Percentiles rank a stretch among this genome's conserved stretches.
Evolutionary conservation across 352 stramenopile species (phyloP).

Genomic region (Peronospora farinosa): DNA sequence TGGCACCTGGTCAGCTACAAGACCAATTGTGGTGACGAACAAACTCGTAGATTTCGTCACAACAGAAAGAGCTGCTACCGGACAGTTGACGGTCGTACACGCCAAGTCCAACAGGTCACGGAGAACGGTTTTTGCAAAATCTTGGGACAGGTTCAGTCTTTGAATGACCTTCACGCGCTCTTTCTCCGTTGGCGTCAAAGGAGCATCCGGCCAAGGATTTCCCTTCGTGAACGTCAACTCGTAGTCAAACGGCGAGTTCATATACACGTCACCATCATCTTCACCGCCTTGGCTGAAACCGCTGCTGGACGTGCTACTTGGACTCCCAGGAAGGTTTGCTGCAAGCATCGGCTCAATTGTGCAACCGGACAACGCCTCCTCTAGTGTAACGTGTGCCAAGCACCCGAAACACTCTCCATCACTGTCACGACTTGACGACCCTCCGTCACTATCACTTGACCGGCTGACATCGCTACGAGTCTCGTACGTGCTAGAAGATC

Average conservation of each 20-base stretch:
- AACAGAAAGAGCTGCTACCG: conserved; percentile 61
- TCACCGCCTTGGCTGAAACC: conserved; percentile 24
- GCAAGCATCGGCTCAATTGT: conserved; percentile 37
- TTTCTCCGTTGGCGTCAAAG: conserved; percentile 44
- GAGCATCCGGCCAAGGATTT: conserved; percentile 70
- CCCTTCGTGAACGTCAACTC: conserved; percentile 64
- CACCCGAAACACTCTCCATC: conserved; percentile 33
- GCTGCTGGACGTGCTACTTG: conserved; percentile 35
- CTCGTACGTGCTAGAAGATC: conserved; percentile 26
- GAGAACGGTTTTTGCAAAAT: conserved; percentile 67
- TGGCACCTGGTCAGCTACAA: conserved; percentile 70
- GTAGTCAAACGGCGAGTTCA: conserved; percentile 59
- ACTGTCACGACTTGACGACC: conserved; percentile 24
- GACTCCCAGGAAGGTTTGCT: conserved; percentile 19
- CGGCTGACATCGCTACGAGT: conserved; percentile 17
- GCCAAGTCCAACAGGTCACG: conserved; percentile 70
- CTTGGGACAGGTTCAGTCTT: conserved; percentile 65
- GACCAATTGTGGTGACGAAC: conserved; percentile 68
- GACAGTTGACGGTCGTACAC: conserved; percentile 59
- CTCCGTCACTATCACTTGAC: conserved; percentile 23
- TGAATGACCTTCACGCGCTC: conserved; percentile 55
- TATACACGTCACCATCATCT: conserved; percentile 53
- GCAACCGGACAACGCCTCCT: conserved; percentile 32
- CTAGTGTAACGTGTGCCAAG: conserved; percentile 32
- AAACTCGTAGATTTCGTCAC: conserved; percentile 67